Evolutionary conservation across 495 filamentous ascomycete species (phyloP), one percentile per base, ranked within the genome.

Genomic region (Cercophora scortea): DNA sequence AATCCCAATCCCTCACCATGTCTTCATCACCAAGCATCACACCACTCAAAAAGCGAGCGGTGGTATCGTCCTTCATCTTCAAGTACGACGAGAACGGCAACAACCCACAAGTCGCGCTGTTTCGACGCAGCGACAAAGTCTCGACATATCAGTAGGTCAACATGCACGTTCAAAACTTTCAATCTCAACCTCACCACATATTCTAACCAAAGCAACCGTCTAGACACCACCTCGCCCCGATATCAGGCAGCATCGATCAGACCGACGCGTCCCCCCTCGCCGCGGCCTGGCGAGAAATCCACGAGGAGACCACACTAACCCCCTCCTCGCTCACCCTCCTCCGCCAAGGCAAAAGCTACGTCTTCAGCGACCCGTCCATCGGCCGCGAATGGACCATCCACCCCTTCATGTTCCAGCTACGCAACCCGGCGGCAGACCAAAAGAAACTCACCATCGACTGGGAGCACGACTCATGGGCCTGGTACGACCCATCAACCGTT

Each of bases 261-360:
- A 49, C 58, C 3, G 84, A 87, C 55, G 51, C 64, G 1, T 68
- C 61, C 8, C 76, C 82, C 0, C 53, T 81, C 16, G 60, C 65
- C 2, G 73, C 82, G 0, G 84, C 84, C 43, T 79, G 77, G 71
- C 77, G 84, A 17, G 83, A 86, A 59, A 65, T 88, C 12, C 49
- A 57, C 4, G 84, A 88, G 65, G 84, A 87, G 58, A 87, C 84
- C 0, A 69, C 63, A 0, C 63, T 88, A 7, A 74, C 70, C 0
- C 45, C 67, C 0, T 50, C 61, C 0, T 71, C 76, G 0, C 50
- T 85, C 16, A 59, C 63, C 1, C 68, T 81, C 15, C 73, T 80
- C 53, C 74, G 82, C 35, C 69, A 73, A 4, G 84, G 84, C 13
- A 80, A 82, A 45, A 70, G 75, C 18, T 87, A 77, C 59, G 65